These are phyloP conservation scores for Serendipita sp. DNA, from an alignment of 768 basidiomycete genomes.

Conservation along the genomic window DNA sequence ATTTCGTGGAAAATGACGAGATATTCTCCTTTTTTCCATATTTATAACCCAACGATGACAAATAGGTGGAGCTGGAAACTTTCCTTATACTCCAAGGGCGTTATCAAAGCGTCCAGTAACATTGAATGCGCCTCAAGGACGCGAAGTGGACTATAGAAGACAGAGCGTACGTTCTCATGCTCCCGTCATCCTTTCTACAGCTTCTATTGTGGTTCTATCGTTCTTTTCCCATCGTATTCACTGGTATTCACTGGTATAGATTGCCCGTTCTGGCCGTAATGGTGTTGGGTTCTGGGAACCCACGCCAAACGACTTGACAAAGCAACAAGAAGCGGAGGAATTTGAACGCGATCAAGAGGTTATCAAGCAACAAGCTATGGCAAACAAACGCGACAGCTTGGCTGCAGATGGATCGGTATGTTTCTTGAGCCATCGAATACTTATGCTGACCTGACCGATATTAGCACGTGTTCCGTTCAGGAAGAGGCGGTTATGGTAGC, in stretches of 20 bases:
- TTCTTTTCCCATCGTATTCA: neutral
- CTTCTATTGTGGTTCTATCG: neutral
- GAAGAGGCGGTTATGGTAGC: neutral
- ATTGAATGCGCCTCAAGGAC: neutral
- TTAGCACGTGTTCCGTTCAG: neutral
- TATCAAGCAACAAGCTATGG: neutral
- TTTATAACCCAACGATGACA: neutral
- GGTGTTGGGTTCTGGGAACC: constrained; percentile 1
- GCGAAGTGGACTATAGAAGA: neutral
- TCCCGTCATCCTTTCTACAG: neutral
- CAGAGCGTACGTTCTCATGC: neutral
- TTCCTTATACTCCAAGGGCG: constrained; percentile 2
- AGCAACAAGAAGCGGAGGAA: neutral
- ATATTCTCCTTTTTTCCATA: too few species aligned
- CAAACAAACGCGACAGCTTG: neutral
- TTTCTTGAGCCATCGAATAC: neutral
- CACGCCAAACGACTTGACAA: neutral
- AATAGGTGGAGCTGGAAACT: constrained; percentile 1
- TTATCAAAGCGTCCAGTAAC: neutral
- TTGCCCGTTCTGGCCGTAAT: neutral
- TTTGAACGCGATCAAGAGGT: neutral
- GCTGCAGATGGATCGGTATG: neutral
- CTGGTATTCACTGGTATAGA: neutral
- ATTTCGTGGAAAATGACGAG: neutral
- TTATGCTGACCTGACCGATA: neutral